These are phyloP conservation scores for Cladosporium cucumerinum DNA, from an alignment of 2,329 filamentous ascomycete genomes.

Conservation along the genomic window DNA sequence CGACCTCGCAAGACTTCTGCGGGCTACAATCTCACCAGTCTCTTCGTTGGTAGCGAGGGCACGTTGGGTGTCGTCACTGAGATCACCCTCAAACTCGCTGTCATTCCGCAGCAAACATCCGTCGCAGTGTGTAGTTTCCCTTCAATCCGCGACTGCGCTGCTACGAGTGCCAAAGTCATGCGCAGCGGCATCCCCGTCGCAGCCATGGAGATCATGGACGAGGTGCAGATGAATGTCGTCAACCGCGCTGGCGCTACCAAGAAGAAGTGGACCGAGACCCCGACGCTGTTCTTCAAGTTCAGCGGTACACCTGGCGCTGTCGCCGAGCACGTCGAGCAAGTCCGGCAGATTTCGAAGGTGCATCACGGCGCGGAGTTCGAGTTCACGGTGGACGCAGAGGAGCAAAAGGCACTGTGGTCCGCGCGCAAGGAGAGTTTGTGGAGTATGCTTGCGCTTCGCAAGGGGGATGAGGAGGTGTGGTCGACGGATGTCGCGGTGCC, in stretches of 20 bases:
- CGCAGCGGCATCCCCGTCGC: constrained; percentile 69
- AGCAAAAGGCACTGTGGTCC: constrained; percentile 57
- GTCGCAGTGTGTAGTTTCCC: constrained; percentile 80
- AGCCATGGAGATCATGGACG: constrained; percentile 84
- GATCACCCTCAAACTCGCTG: constrained; percentile 74
- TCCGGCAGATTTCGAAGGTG: constrained; percentile 62
- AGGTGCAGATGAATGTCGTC: constrained; percentile 80
- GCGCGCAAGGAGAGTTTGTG: constrained; percentile 60
- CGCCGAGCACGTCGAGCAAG: constrained; percentile 68
- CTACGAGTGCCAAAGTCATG: constrained; percentile 71
- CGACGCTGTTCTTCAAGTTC: constrained; percentile 81
- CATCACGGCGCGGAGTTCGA: constrained; percentile 57
- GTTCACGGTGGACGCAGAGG: constrained; percentile 52
- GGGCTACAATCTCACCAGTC: constrained; percentile 75
- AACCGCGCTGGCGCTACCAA: constrained; percentile 70
- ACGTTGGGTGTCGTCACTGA: constrained; percentile 79
- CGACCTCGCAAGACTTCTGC: constrained; percentile 76
- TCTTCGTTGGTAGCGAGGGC: constrained; percentile 80
- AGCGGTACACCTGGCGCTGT: constrained; percentile 74
- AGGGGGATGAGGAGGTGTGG: constrained; percentile 58
- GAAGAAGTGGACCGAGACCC: constrained; percentile 70
- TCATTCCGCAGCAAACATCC: constrained; percentile 70
- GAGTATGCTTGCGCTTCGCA: constrained; percentile 57
- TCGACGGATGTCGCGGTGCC: constrained; percentile 61
- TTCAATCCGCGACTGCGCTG: constrained; percentile 70